Conservation (phyloP, 345 rosid genomes). For the Hevea brasiliensis region DNA sequence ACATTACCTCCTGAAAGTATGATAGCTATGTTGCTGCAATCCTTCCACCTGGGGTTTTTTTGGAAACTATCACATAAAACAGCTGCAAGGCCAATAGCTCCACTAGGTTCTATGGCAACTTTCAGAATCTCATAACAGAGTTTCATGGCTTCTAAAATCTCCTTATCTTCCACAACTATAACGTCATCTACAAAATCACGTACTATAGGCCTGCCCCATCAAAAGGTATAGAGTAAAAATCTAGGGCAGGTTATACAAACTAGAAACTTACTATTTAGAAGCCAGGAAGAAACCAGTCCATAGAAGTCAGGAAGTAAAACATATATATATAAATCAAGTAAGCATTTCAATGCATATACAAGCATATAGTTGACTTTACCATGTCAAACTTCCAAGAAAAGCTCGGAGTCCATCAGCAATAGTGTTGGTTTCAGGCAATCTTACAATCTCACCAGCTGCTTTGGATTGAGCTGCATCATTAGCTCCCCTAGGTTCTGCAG, state of each 20-base stretch:
- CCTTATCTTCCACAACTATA: slow-evolving; percentile 60
- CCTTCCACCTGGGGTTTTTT: slow-evolving; percentile 53
- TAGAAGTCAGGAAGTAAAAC: not conserved
- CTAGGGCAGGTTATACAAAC: not conserved
- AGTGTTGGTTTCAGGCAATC: slow-evolving; percentile 63
- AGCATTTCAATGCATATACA: slow-evolving; percentile 3
- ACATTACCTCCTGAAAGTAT: slow-evolving; percentile 80
- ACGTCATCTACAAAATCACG: slow-evolving; percentile 76
- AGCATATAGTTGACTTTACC: slow-evolving; percentile 43
- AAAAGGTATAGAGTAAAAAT: slow-evolving; percentile 10
- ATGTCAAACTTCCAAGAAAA: slow-evolving; percentile 74
- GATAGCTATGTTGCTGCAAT: slow-evolving; percentile 61
- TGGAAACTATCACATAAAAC: slow-evolving; percentile 62
- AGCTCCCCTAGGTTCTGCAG: slow-evolving; percentile 90
- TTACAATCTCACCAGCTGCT: slow-evolving; percentile 64
- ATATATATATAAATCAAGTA: not conserved
- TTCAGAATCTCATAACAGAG: slow-evolving; percentile 83
- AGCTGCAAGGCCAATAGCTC: slow-evolving; percentile 94
- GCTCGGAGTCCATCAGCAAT: slow-evolving; percentile 91
- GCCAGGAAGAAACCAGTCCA: not conserved
- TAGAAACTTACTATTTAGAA: not conserved
- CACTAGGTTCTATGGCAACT: slow-evolving; percentile 86
- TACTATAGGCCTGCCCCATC: slow-evolving; percentile 64
- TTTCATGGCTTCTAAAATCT: slow-evolving; percentile 78
- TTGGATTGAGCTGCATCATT: slow-evolving; percentile 93